Evolutionary conservation across 2,329 filamentous ascomycete genomes (phyloP).

Genomic region (Diaporthe sp.): DNA sequence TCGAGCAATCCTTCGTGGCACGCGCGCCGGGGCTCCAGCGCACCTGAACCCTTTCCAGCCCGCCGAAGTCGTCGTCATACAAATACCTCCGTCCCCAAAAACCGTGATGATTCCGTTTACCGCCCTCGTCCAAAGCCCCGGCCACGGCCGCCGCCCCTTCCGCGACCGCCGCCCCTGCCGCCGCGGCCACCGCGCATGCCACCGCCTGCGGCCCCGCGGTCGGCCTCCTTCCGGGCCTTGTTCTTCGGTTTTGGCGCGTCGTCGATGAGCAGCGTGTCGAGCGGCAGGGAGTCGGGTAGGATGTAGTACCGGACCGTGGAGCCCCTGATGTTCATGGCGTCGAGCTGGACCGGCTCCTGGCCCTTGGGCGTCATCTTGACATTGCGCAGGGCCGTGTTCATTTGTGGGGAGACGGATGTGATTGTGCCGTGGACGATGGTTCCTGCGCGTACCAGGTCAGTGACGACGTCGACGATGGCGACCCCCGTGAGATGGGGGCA

Average conservation of each 20-base stretch:
- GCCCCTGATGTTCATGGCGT: constrained; percentile 97
- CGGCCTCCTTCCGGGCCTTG: constrained; percentile 95
- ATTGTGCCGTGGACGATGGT: constrained; percentile 98
- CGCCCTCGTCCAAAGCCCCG: constrained; percentile 31
- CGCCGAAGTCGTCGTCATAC: not conserved
- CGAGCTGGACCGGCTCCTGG: constrained; percentile 88
- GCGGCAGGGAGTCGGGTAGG: constrained; percentile 92
- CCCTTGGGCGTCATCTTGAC: constrained; percentile 96
- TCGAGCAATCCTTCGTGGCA: not conserved
- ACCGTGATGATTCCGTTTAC: not conserved
- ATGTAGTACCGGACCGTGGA: constrained; percentile 98
- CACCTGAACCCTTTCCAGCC: too few relatives aligned
- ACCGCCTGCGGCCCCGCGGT: constrained; percentile 68
- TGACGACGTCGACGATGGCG: not conserved
- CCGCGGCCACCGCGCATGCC: constrained; percentile 48
- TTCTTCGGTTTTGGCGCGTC: constrained; percentile 99
- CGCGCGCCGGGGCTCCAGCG: not conserved
- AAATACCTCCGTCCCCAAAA: not conserved
- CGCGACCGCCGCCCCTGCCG: constrained; percentile 34
- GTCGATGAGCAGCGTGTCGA: constrained; percentile 96
- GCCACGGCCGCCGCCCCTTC: constrained; percentile 34
- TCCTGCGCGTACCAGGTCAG: constrained; percentile 64
- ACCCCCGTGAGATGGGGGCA: not conserved
- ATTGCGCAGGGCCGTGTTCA: constrained; percentile 96
- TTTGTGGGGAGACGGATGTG: constrained; percentile 95